phyloP scores from a whole-genome alignment of 1,284 basidiomycete genomes.

The Tylopilus sp. region DNA sequence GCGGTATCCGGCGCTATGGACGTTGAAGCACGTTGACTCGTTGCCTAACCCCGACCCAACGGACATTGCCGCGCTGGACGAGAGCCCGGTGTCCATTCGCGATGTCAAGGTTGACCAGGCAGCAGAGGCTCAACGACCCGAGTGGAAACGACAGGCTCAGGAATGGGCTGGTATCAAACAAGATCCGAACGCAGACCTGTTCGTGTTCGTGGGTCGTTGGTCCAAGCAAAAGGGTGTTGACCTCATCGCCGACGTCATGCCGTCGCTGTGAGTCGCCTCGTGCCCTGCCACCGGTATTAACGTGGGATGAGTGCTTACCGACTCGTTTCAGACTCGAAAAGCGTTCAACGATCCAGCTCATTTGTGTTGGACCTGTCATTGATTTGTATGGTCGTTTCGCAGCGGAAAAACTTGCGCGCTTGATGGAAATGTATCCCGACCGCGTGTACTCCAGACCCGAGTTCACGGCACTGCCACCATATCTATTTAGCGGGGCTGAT shows the following conservation, averaged over 20 bases:
- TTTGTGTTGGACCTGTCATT: conserved; percentile 89
- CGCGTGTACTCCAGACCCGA: conserved; percentile 91
- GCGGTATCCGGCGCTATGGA: conserved; percentile 91
- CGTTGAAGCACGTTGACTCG: conserved; percentile 90
- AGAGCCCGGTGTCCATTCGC: conserved; percentile 65
- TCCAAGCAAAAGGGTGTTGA: conserved; percentile 97
- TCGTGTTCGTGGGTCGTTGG: conserved; percentile 95
- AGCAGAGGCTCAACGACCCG: conserved; percentile 86
- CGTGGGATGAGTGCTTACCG: neutral
- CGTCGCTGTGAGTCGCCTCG: conserved; percentile 59
- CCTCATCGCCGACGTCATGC: conserved; percentile 92
- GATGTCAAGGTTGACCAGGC: conserved; percentile 75
- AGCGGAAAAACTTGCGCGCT: conserved; percentile 83
- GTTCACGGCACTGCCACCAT: conserved; percentile 90
- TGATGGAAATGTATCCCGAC: conserved; percentile 94
- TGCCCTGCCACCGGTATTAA: neutral
- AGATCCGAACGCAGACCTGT: conserved; percentile 83
- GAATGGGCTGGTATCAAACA: conserved; percentile 92
- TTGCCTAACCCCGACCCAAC: conserved; percentile 90
- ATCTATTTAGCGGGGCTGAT: conserved; percentile 89
- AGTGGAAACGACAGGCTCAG: conserved; percentile 85
- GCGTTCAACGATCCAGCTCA: conserved; percentile 78
- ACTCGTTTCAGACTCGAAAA: conserved; percentile 66
- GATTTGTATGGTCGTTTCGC: conserved; percentile 92
- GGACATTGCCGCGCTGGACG: conserved; percentile 88